Percentiles rank a stretch among this genome's conserved stretches.
Conservation (phyloP, 2,329 filamentous ascomycete species). For the Fusarium siculi region DNA sequence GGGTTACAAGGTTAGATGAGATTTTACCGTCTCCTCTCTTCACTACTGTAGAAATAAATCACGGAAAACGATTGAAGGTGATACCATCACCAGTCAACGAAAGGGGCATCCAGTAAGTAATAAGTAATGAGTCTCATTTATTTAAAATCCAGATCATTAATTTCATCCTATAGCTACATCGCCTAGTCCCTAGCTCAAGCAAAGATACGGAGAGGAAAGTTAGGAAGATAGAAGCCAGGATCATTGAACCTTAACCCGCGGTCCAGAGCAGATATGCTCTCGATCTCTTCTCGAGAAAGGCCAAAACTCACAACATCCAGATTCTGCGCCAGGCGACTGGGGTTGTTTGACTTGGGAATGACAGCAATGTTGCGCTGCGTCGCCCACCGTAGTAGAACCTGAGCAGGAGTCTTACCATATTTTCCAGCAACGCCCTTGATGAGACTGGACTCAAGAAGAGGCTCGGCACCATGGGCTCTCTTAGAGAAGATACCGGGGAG, state of each 20-base stretch:
- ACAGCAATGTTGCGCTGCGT: slow-evolving; percentile 72
- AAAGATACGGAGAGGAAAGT: slow-evolving; percentile 64
- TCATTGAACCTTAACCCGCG: slow-evolving; percentile 70
- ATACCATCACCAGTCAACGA: neutral
- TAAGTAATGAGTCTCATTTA: neutral
- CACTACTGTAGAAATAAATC: neutral
- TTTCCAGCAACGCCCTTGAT: slow-evolving; percentile 65
- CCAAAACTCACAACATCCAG: slow-evolving; percentile 67
- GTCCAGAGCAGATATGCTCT: slow-evolving; percentile 65
- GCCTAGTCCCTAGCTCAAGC: slow-evolving; percentile 38
- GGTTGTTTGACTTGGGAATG: slow-evolving; percentile 71
- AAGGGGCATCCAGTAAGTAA: neutral
- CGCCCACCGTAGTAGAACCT: slow-evolving; percentile 74
- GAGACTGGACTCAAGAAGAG: slow-evolving; percentile 47
- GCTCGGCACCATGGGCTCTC: slow-evolving; percentile 41
- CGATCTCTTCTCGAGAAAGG: slow-evolving; percentile 63
- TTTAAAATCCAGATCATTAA: slow-evolving; percentile 6
- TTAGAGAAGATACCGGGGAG: slow-evolving; percentile 42
- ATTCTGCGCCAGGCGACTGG: slow-evolving; percentile 62
- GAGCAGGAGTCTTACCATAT: slow-evolving; percentile 68
- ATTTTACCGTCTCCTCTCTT: neutral
- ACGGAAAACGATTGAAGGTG: neutral
- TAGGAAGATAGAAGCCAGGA: slow-evolving; percentile 45
- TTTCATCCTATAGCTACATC: neutral
- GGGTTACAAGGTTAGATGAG: slow-evolving; percentile 50